Evolutionary conservation across 2,329 filamentous ascomycete species (phyloP).

Genomic region (Venturiaceae sp.): DNA sequence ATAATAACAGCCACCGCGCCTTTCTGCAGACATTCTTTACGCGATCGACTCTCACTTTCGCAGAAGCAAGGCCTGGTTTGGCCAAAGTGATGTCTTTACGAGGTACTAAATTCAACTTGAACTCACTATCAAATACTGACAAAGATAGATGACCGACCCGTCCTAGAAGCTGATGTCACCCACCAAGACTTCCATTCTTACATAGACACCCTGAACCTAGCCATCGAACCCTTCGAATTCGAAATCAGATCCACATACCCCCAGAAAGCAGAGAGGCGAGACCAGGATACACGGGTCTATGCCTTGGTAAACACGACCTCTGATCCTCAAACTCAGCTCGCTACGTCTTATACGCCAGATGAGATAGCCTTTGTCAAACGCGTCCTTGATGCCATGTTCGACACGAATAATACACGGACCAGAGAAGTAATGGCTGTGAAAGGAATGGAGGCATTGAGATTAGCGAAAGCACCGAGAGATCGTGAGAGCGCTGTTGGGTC

Average conservation of each 20-base stretch:
- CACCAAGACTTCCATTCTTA: constrained; percentile 58
- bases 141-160: constrained; percentile 31
- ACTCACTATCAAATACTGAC: constrained; percentile 9
- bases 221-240: constrained; percentile 71
- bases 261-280: constrained; percentile 46
- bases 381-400: constrained; percentile 84
- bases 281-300: constrained; percentile 42
- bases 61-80: constrained; percentile 63
- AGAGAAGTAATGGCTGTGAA: constrained; percentile 78
- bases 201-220: constrained; percentile 59
- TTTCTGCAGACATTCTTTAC: constrained; percentile 86
- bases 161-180: constrained; percentile 54
- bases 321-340: constrained; percentile 77
- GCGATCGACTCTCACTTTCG: constrained; percentile 64
- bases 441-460: constrained; percentile 66
- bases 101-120: constrained; percentile 20
- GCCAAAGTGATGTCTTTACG: constrained; percentile 63
- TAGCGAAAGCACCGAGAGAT: constrained; percentile 38
- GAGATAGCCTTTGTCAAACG: constrained; percentile 87
- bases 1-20: constrained; percentile 65
- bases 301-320: constrained; percentile 82
- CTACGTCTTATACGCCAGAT: constrained; percentile 69
- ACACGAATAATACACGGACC: constrained; percentile 69
- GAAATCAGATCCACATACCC: constrained; percentile 71
- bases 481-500: constrained; percentile 21